Evolutionary conservation across 768 basidiomycete genomes (phyloP), one percentile per base, ranked within the genome.

Genomic region (Tylopilus plumbeoviolaceoides): DNA sequence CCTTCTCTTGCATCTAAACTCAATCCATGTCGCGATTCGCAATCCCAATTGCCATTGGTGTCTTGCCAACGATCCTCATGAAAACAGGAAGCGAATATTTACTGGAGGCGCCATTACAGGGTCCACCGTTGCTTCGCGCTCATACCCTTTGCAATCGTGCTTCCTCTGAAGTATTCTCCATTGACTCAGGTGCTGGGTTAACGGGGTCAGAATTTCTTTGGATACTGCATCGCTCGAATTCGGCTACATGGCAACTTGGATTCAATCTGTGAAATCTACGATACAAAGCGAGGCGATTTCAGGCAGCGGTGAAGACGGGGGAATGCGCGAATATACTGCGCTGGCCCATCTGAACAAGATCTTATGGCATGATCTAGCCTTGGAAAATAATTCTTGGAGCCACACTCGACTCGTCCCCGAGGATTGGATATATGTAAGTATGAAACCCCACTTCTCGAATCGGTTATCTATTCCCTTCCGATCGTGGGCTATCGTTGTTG

Each of bases 41-140:
- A 17, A 15, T 18, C 7, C 35, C 17, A 47, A 15, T 46, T 23
- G 20, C 50, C 49, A 41, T 28, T 20, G 33, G 46, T 27, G 33
- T 48, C 57, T 38, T 54, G 51, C n/a, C 51, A 17, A 44, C 21
- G 46, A 36, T 30, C n/a, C 38, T 12, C 18, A 44, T 44, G 57
- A 58, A 44, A 44, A 30, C 46, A 45, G 7, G 51, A 59, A 58
- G 58, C 8, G 12, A 10, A 17, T n/a, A 4, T 10, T 14, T 23
- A 4, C 12, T 11, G 30, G 30, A 45, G 36, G 20, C 27, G 12
- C 21, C 36, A 21, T 6, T 17, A 5, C n/a, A 6, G 15, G 35
- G 17, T 36, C 15, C 35, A 17, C 15, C 33, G 14, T 5, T 14
- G n/a, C 5, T 38, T 38, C 17, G 36, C 36, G 17, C 17, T 38